Conservation (phyloP, 163 green algal species). For the Scenedesmus sp. region DNA sequence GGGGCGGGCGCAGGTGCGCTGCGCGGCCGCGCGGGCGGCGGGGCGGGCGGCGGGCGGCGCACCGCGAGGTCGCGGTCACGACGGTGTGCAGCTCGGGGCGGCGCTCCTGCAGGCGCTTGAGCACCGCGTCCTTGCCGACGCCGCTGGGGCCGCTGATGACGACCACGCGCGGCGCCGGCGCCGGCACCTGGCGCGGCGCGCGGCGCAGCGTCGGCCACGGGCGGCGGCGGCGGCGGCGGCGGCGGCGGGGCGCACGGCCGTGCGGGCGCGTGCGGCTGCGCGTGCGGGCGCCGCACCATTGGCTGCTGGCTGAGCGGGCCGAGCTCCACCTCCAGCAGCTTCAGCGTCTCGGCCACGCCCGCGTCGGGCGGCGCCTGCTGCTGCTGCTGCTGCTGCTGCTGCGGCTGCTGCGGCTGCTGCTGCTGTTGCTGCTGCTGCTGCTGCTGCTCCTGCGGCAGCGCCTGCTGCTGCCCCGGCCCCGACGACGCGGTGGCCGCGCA, state of each 20-base stretch:
- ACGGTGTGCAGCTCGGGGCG: slow-evolving; percentile 93
- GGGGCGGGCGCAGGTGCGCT: too few relatives aligned
- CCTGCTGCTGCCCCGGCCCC: neutral
- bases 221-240: neutral
- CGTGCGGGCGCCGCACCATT: slow-evolving; percentile 15
- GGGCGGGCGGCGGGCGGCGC: too few relatives aligned
- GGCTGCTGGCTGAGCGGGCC: slow-evolving; percentile 23
- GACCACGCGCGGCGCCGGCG: slow-evolving; percentile 72
- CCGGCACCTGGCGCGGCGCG: slow-evolving; percentile 73
- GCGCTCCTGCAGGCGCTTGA: slow-evolving; percentile 78
- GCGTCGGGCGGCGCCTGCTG: slow-evolving; percentile 15
- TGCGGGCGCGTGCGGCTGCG: neutral
- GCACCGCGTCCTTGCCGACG: slow-evolving; percentile 95
- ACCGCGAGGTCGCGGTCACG: slow-evolving; percentile 93
- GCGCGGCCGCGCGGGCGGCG: neutral
- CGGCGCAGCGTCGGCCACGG: neutral
- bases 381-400: slow-evolving; percentile 47
- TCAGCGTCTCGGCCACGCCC: slow-evolving; percentile 13
- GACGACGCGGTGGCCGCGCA: too few relatives aligned
- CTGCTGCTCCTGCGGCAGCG: neutral
- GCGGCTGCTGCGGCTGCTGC: slow-evolving; percentile 61
- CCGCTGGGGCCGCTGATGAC: slow-evolving; percentile 92
- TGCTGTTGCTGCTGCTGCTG: slow-evolving; percentile 11
- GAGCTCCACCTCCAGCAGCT: slow-evolving; percentile 23
- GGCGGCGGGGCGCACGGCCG: neutral